phyloP scores from a whole-genome alignment of 306 rosid genomes.

The Quercus gilva region DNA sequence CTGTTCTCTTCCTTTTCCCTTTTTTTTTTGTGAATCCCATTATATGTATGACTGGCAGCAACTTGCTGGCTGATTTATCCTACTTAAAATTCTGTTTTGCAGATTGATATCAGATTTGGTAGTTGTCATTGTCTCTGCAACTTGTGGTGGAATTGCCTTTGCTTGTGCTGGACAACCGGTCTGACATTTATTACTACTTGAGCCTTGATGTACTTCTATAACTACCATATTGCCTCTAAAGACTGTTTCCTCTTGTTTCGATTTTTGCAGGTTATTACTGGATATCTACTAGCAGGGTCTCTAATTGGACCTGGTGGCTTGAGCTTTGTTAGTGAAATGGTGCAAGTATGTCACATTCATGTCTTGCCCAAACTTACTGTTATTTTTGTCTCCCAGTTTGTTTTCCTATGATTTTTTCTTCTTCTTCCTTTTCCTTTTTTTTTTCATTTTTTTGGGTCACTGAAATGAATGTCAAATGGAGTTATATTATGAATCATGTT shows the following conservation, averaged over 20 bases:
- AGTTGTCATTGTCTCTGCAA: conserved; percentile 94
- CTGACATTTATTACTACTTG: conserved; percentile 35
- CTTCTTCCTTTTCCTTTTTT: background rate
- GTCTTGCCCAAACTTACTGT: background rate
- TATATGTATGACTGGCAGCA: conserved; percentile 23
- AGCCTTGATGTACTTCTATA: conserved; percentile 12
- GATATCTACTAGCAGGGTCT: conserved; percentile 93
- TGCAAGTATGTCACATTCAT: conserved; percentile 69
- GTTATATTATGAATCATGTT: background rate
- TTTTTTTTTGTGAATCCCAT: background rate
- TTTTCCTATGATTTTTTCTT: background rate
- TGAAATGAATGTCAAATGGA: conserved; percentile 3
- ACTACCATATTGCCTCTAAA: conserved; percentile 10
- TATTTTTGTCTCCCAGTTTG: background rate
- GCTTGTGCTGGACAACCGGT: conserved; percentile 99
- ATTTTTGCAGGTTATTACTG: conserved; percentile 71
- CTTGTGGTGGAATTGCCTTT: conserved; percentile 97
- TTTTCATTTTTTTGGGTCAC: conserved; percentile 4
- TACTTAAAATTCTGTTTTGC: conserved; percentile 32
- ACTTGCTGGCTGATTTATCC: conserved; percentile 26
- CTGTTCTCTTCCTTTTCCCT: conserved; percentile 3
- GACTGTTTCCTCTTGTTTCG: conserved; percentile 17
- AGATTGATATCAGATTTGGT: conserved; percentile 95
- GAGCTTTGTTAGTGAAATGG: conserved; percentile 96
- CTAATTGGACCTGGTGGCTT: conserved; percentile 93